phyloP scores from a whole-genome alignment of 78 protist species.

The Dictyostelium firmibasis region DNA sequence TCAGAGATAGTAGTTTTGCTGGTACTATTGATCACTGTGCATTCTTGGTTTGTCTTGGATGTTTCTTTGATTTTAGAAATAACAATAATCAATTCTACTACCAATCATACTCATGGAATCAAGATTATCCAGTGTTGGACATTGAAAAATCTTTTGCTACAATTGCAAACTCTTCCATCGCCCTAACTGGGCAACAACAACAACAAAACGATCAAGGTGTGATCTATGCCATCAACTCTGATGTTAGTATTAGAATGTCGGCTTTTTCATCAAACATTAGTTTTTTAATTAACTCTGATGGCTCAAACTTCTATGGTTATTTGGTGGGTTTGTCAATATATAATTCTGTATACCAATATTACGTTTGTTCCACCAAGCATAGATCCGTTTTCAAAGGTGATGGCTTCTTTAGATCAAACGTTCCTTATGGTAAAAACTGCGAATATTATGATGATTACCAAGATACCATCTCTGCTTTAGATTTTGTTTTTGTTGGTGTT shows the following conservation, averaged over 20 bases:
- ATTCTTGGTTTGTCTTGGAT: neutral
- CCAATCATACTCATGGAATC: neutral
- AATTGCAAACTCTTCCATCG: neutral
- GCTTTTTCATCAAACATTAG: neutral
- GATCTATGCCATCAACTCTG: neutral
- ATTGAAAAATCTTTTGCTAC: neutral
- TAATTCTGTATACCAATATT: neutral
- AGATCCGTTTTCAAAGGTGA: neutral
- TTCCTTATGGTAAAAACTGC: neutral
- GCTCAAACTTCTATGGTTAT: neutral
- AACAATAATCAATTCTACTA: neutral
- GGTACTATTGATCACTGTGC: neutral
- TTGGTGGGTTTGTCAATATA: neutral
- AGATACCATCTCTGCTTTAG: neutral
- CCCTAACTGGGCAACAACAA: neutral
- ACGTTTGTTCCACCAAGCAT: neutral
- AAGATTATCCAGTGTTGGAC: neutral
- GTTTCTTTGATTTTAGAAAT: neutral
- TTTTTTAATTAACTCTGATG: neutral
- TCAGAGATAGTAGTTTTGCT: neutral
- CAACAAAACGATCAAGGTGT: neutral
- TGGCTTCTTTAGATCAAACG: neutral
- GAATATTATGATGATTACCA: neutral
- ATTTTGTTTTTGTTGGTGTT: neutral
- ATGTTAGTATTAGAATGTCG: neutral